Evolutionary conservation across 306 rosid species (phyloP).

Genomic region (Hylodesmum podocarpum): DNA sequence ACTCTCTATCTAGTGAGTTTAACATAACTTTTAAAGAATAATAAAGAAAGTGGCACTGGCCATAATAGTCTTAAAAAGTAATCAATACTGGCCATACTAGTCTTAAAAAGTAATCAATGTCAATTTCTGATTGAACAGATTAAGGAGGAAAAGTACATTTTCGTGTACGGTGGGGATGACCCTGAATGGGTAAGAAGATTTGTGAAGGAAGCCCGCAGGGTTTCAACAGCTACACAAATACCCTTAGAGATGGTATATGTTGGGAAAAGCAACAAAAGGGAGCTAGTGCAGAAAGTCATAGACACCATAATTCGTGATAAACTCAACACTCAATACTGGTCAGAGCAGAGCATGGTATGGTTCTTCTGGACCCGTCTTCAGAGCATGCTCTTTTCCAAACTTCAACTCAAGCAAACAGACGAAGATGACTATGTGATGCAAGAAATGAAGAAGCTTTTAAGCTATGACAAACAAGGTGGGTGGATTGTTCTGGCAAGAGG

Average conservation of each 20-base stretch:
- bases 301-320: slow-evolving; percentile 40
- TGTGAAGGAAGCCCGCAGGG: slow-evolving; percentile 45
- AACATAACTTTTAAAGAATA: background rate
- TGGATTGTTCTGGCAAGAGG: slow-evolving; percentile 60
- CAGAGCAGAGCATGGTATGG: slow-evolving; percentile 57
- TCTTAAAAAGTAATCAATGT: background rate
- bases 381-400: slow-evolving; percentile 69
- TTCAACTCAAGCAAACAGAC: slow-evolving; percentile 44
- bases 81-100: background rate
- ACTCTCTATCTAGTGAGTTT: background rate
- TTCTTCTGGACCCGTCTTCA: slow-evolving; percentile 68
- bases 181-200: slow-evolving; percentile 51
- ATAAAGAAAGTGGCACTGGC: background rate
- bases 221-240: slow-evolving; percentile 37
- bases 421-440: slow-evolving; percentile 47
- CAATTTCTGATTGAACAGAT: slow-evolving; percentile 34
- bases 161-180: slow-evolving; percentile 62
- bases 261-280: slow-evolving; percentile 55
- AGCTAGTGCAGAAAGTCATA: slow-evolving; percentile 41
- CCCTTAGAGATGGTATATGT: slow-evolving; percentile 58
- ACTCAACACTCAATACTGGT: slow-evolving; percentile 46
- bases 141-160: slow-evolving; percentile 48
- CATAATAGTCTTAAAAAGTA: background rate
- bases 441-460: slow-evolving; percentile 49
- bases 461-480: slow-evolving; percentile 51